Evolutionary conservation across 75 land plant species (phyloP), one percentile per base, ranked within the genome.

Genomic region (Selaginella moellendorffii): DNA sequence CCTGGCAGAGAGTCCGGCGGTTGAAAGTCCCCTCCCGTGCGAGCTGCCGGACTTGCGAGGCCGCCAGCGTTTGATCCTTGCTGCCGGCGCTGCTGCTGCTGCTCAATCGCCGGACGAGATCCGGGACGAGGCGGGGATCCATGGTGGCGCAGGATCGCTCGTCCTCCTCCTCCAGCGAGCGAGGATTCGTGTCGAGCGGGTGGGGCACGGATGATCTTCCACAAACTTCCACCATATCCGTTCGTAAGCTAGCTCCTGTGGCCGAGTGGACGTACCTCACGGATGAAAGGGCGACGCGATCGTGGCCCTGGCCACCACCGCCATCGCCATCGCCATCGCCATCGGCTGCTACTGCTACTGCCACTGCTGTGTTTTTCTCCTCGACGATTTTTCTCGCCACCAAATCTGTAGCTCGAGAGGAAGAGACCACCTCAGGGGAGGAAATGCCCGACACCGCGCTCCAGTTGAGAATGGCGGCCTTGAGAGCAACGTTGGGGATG

Each of bases 401-500:
- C 21, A 65, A 24, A 0, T 17, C n/a, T 24, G 67, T 72, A n/a
- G 86, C 69, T 26, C 64, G 28, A n/a, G 27, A 51, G 10, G 65
- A 52, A 26, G 68, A 70, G 12, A 77, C 83, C 30, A 68, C 59
- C 2, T 9, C 12, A 2, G 84, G 84, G 22, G 1, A 64, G 0
- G 54, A 29, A 30, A 75, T 21, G 27, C 74, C 66, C 30, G 52
- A 8, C 29, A 24, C 2, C 22, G 63, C 63, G 66, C 88, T 81
- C 92, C 88, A 88, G 29, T 30, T 63, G 46, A 30, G 53, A 26
- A 90, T 84, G 29, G 97, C 74, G 31, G 70, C 66, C 65, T 65
- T 68, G 63, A 90, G 62, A 51, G 75, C 75, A 26, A 72, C 26
- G 36, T 90, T 90, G 24, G 83, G 80, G 54, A 84, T 80, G 23